Base-by-base conservation (phyloP, 78 protist genomes). In the Emiliania huxleyi region DNA sequence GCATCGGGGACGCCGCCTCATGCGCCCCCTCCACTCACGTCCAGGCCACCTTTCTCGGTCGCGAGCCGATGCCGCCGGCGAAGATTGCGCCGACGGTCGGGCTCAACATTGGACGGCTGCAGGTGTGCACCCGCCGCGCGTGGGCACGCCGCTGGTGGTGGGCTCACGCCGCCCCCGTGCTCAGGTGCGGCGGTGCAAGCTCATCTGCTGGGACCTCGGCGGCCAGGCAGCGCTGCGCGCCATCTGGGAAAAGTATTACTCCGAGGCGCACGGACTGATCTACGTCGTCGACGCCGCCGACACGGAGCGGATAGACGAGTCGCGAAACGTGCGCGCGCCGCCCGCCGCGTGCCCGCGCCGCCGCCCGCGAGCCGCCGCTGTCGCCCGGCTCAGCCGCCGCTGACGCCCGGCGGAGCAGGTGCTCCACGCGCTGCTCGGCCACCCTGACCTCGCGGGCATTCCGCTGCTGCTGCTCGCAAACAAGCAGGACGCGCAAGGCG, bases 161-260 rank as follows among this genome's bases (percentile, higher is more conserved):
- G n/a, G n/a, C n/a, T n/a, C n/a, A n/a, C n/a, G n/a, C n/a, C n/a
- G n/a, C n/a, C n/a, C n/a, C n/a, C n/a, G n/a, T n/a, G n/a, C n/a
- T n/a, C n/a, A n/a, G n/a, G 49, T 93, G 4, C 79, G 73, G 5
- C 33, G 69, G 11, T 35, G 22, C 3, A 93, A 93, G 83, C 49
- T 93, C 56, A 69, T 93, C 48, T 89, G 87, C 37, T 93, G 94
- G 94, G 94, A 93, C 48, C 79, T 93, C 44, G 94, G 94, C 19
- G 94, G 94, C 33, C 81, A 77, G 45, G 0, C n/a, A 0, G 40
- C 81, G 25, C 87, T 93, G 25, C 79, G 94, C 29, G 12, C 52
- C 42, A 62, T 93, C 45, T 93, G 94, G 94, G 92, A 93, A 33
- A 85, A 79, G 38, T 52, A 52, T 52, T 93, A 69, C 55, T 0